A percentile compares a stretch with the other conserved stretches of the same genome.
Conservation (phyloP, 2,329 filamentous ascomycete species). For the Escovopsis sp. region DNA sequence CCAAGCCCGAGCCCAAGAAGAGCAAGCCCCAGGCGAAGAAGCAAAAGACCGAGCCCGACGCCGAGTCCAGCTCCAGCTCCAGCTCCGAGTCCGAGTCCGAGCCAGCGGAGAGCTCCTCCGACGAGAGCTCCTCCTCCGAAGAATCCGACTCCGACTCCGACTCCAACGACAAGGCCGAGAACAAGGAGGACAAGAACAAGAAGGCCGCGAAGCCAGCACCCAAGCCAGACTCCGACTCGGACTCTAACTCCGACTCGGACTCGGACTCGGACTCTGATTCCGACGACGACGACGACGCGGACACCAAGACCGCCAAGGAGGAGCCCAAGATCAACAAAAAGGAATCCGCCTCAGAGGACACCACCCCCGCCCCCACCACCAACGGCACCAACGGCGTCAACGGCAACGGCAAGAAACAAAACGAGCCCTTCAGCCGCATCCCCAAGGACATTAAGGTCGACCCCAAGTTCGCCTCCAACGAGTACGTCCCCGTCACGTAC, state of each 20-base stretch:
- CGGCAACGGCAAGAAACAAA: slow-evolving; percentile 32
- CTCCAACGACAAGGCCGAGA: slow-evolving; percentile 16
- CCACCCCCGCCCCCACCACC: too few relatives aligned
- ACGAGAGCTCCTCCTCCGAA: slow-evolving; percentile 11
- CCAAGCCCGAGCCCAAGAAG: slow-evolving; percentile 9
- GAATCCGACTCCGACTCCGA: slow-evolving; percentile 26
- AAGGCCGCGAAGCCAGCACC: slow-evolving; percentile 24
- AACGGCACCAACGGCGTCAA: too few relatives aligned
- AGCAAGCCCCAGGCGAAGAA: slow-evolving; percentile 37
- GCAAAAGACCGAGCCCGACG: slow-evolving; percentile 22
- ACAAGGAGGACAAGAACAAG: slow-evolving; percentile 18
- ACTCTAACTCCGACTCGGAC: slow-evolving; percentile 13
- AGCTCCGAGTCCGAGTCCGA: slow-evolving; percentile 17
- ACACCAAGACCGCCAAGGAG: slow-evolving; percentile 6
- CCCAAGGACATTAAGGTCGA: slow-evolving; percentile 55
- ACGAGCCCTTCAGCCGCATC: slow-evolving; percentile 64
- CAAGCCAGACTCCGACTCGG: slow-evolving; percentile 26
- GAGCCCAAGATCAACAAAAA: neutral
- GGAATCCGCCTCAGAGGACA: too few relatives aligned
- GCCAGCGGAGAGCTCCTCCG: slow-evolving; percentile 2
- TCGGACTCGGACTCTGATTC: slow-evolving; percentile 22
- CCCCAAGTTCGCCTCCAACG: slow-evolving; percentile 59
- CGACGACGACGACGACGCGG: slow-evolving; percentile 17
- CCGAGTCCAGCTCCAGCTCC: slow-evolving; percentile 6
- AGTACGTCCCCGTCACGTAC: slow-evolving; percentile 73